Base-by-base conservation (phyloP, 2,329 filamentous ascomycete species). In the Trichoderma oligosporum region DNA sequence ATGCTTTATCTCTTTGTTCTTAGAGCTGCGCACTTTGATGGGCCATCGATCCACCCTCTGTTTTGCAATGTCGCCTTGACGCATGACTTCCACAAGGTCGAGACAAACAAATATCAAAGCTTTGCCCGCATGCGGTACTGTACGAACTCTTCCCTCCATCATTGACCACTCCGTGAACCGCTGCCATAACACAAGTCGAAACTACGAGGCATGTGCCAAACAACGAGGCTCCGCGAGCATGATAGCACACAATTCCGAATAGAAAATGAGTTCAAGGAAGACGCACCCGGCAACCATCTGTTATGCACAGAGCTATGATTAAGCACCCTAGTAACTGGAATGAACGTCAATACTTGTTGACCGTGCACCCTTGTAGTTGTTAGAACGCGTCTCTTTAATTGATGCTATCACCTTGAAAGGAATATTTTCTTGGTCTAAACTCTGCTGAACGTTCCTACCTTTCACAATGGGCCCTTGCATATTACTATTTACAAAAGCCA, bases 101-200 rank as follows among this genome's bases (percentile, higher is more conserved):
- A 55, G 38, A 55, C 52, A 55, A 55, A 55, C 16, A 27, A 54
- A 27, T 18, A 35, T 31, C 52, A 55, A 36, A 46, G 52, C 52
- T 46, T 55, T 14, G 20, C 39, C 52, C 52, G 52, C 52, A 55
- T 55, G 52, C 52, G 52, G 52, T 46, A 31, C 41, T 55, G 31
- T 8, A n/a, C n/a, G 16, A 46, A 29, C 7, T 20, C 33, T 27
- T 55, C 38, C 22, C 24, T 45, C 25, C 52, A 35, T 24, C 52
- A 36, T 55, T 31, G 52, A 18, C 52, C 52, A 55, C 52, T 29
- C 41, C 22, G 52, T 45, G 52, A 27, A 29, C 52, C 48, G 52
- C 29, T 35, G 31, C 16, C 7, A 27, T 45, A 27, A 36, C 52
- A 38, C 4, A 20, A 7, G 22, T 14, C 41, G 9, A n/a, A 38